phyloP scores from a whole-genome alignment of 2,329 filamentous ascomycete species.

The Ophiostoma piceae region DNA sequence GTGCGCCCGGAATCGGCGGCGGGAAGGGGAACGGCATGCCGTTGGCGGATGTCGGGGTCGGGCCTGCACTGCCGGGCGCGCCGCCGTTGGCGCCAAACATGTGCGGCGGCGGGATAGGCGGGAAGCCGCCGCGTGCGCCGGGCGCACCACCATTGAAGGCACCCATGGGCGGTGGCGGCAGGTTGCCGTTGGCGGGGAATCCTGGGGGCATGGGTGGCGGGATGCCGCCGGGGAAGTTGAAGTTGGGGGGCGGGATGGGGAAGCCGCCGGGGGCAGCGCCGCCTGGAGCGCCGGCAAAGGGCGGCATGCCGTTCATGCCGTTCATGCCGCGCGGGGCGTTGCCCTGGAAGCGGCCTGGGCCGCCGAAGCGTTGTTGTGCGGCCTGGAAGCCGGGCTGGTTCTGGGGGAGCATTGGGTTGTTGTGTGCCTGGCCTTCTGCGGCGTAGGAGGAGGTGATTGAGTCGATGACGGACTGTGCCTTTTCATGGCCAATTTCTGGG shows the following conservation, averaged over 20 bases:
- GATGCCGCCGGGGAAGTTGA: slow-evolving; percentile 34
- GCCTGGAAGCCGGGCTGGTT: slow-evolving; percentile 53
- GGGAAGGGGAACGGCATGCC: slow-evolving; percentile 46
- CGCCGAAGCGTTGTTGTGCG: slow-evolving; percentile 21
- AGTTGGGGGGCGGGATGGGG: slow-evolving; percentile 39
- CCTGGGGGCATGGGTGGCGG: slow-evolving; percentile 30
- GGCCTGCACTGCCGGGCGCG: slow-evolving; percentile 2
- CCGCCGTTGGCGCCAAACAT: slow-evolving; percentile 8
- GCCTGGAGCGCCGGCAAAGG: slow-evolving; percentile 31
- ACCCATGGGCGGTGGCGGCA: slow-evolving; percentile 7
- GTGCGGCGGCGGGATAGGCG: not conserved
- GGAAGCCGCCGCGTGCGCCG: slow-evolving; percentile 14
- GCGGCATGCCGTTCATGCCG: slow-evolving; percentile 37
- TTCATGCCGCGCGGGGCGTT: slow-evolving; percentile 6
- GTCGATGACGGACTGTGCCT: slow-evolving; percentile 97
- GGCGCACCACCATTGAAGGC: not conserved
- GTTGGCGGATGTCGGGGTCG: slow-evolving; percentile 28
- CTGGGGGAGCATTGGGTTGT: slow-evolving; percentile 75
- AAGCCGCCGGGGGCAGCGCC: slow-evolving; percentile 46
- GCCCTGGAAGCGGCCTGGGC: slow-evolving; percentile 20
- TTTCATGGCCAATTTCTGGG: slow-evolving; percentile 92
- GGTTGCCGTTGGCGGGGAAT: slow-evolving; percentile 2
- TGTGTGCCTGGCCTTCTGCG: slow-evolving; percentile 76
- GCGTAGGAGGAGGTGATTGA: slow-evolving; percentile 95
- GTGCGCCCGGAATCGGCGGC: slow-evolving; percentile 21